phyloP scores from a whole-genome alignment of 345 rosid genomes.

The Aquilaria yunnanensis region DNA sequence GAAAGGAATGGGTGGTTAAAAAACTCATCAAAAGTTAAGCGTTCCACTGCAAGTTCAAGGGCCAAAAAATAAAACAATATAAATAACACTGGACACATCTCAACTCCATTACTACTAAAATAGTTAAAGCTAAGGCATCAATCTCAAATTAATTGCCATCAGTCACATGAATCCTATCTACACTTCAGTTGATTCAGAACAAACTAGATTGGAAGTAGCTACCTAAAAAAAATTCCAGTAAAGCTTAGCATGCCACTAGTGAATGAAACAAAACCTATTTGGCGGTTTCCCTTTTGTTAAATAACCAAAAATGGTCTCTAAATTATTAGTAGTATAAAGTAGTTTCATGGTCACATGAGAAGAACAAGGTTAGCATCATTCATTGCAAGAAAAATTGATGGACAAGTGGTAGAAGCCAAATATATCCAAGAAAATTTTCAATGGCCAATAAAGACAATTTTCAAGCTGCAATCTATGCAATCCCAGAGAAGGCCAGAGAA shows the following conservation, averaged over 20 bases:
- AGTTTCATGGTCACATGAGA: not conserved
- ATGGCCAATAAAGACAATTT: too few species aligned
- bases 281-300: not conserved
- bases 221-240: not conserved
- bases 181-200: not conserved
- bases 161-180: too few species aligned
- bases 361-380: not conserved
- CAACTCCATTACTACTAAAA: too few species aligned
- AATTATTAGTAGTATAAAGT: too few species aligned
- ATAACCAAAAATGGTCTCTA: too few species aligned
- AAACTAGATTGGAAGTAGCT: not conserved
- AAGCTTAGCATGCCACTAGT: slow-evolving; percentile 1
- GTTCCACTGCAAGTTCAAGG: slow-evolving; percentile 62
- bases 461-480: too few species aligned
- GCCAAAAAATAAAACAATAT: not conserved
- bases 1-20: slow-evolving; percentile 85
- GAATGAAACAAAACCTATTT: not conserved
- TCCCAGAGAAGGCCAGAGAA: too few species aligned
- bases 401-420: slow-evolving; percentile 7
- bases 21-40: slow-evolving; percentile 92
- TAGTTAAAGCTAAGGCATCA: too few species aligned
- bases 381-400: not conserved
- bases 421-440: too few species aligned
- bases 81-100: too few species aligned
- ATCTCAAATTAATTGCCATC: too few species aligned